These are phyloP conservation scores for Tricholoma bakamatsutake DNA, from an alignment of 768 basidiomycete species.

Conservation along the genomic window DNA sequence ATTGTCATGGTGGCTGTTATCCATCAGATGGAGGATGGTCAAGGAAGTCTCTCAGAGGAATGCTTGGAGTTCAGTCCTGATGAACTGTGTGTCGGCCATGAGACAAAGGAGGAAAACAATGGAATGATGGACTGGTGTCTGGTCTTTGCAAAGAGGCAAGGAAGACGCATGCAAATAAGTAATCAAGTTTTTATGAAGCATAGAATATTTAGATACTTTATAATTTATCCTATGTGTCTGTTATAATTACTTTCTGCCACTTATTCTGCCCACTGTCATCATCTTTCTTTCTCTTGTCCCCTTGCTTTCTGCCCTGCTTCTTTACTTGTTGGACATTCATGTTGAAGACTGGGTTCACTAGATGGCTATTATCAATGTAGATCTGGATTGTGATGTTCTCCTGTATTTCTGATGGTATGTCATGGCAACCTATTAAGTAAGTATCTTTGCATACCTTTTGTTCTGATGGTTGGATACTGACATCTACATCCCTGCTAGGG, in stretches of 20 bases:
- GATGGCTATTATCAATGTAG: background rate
- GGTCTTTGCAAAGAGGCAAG: background rate
- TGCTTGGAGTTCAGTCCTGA: background rate
- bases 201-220: background rate
- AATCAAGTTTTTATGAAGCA: background rate
- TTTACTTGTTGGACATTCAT: background rate
- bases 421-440: background rate
- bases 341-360: background rate
- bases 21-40: background rate
- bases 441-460: conserved; percentile 1
- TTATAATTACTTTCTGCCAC: background rate
- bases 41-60: background rate
- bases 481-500: background rate
- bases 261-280: background rate
- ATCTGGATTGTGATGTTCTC: background rate
- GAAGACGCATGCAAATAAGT: background rate
- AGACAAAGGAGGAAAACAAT: background rate
- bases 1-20: background rate
- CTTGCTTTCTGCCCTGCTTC: background rate
- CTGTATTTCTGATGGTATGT: background rate
- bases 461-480: background rate
- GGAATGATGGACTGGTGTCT: background rate
- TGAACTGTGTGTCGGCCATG: background rate
- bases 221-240: background rate
- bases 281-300: background rate